Evolutionary conservation across 169 alveolate genomes (phyloP), one percentile per base, ranked within the genome.

Genomic region (Babesia ovis): DNA sequence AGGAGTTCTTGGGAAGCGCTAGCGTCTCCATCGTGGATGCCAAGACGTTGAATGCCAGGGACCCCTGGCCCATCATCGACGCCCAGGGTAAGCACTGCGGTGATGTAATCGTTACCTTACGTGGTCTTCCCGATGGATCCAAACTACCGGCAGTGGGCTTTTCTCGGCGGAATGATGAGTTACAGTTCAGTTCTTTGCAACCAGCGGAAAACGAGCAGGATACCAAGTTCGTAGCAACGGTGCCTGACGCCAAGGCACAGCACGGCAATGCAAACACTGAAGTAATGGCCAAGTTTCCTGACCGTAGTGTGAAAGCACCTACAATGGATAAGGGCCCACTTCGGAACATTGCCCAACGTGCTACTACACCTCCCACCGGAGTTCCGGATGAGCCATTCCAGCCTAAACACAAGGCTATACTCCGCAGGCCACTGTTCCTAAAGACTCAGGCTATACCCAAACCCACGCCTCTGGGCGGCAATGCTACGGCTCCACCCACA

Each of bases 141-240:
- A 85, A 77, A 76, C 84, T 91, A n/a, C 95, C 95, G 16, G 94
- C 95, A 2, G 92, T 85, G n/a, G 57, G 86, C 2, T 88, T 87
- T 59, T 20, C 67, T 4, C 42, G 51, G 8, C 58, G 73, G 27
- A 25, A 34, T 41, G 83, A 69, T 43, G 83, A 79, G 75, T 46
- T 79, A 8, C 42, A 31, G 48, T 18, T 48, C 22, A 64, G 74
- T 61, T 16, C 31, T 3, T 39, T 27, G n/a, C 9, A 25, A 0
- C 64, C 74, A 0, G 31, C 48, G 48, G 61, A 64, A 2, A 41
- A 32, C 51, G 61, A 64, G 16, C 11, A 46, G n/a, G 32, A 50
- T 35, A 43, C 74, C 61, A 54, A 64, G 22, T 45, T 48, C 41
- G 62, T 29, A 25, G 39, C 43, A 0, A 64, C 74, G 4, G 74